A percentile compares a stretch with the other conserved stretches of the same genome.
Evolutionary conservation across 495 filamentous ascomycete species (phyloP).

Genomic region (Trichoderma orchidacearum): DNA sequence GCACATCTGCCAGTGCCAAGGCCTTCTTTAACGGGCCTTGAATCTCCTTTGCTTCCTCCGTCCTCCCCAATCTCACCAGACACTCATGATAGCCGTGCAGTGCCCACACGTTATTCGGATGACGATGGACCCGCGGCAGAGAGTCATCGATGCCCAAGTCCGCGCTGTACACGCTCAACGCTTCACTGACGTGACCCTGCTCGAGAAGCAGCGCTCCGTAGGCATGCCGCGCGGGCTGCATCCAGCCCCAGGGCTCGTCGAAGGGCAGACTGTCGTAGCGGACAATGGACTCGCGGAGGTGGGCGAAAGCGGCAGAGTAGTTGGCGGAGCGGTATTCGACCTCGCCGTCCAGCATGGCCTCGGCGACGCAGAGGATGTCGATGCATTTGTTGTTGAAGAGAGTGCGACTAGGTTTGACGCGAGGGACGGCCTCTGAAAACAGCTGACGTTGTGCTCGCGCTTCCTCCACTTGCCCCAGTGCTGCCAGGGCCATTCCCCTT

Average conservation of each 20-base stretch:
- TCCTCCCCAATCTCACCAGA: conserved; percentile 32
- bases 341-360: conserved; percentile 55
- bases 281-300: conserved; percentile 36
- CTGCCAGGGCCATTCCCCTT: conserved; percentile 48
- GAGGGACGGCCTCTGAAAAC: conserved; percentile 30
- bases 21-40: conserved; percentile 34
- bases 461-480: conserved; percentile 27
- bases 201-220: conserved; percentile 50
- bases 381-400: conserved; percentile 51
- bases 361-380: conserved; percentile 44
- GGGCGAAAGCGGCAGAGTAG: conserved; percentile 36
- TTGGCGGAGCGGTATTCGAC: conserved; percentile 49
- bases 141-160: conserved; percentile 46
- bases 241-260: conserved; percentile 60
- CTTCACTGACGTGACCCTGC: conserved; percentile 41
- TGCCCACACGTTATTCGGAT: conserved; percentile 57
- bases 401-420: conserved; percentile 38
- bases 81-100: conserved; percentile 56
- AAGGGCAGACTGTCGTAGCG: conserved; percentile 45
- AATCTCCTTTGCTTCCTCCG: conserved; percentile 34
- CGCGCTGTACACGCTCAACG: conserved; percentile 39
- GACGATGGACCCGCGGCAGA: conserved; percentile 42
- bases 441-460: conserved; percentile 29
- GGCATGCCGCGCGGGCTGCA: conserved; percentile 53
- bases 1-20: conserved; percentile 42